Base-by-base conservation (phyloP, 345 rosid genomes). In the Gynandropsis gynandra region DNA sequence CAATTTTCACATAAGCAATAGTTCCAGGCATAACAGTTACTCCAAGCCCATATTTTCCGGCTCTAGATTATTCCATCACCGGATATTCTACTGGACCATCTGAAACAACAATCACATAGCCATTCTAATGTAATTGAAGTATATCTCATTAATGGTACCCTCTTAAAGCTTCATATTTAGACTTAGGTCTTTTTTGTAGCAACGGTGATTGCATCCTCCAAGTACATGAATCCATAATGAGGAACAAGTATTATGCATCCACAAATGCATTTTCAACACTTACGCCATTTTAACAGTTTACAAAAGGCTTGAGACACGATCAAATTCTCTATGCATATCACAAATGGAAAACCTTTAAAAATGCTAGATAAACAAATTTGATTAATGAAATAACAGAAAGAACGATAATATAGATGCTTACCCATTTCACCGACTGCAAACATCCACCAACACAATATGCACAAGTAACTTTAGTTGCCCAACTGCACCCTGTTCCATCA, bases 11-110 rank as follows among this genome's bases (percentile, higher is more conserved):
- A 71, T 92, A 92, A 32, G 97, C 97, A 71, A 87, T 84, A 42
- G 98, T 85, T 51, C 98, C 96, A 31, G 95, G 82, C 57, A 79
- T 79, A 51, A 92, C 75, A 16, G 67, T 74, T 31, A 92, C 86
- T 42, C 84, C 96, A 32, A 87, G 52, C 20, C 81, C 98, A 66
- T 87, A 93, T 60, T 82, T 87, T 67, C 98, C 96, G 61, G 98
- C 98, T 72, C 96, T 80, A 16, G 97, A 87, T 69, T 92, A 96
- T 13, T 86, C 71, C 48, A 92, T 76, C 36, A 92, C 80, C 4
- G 83, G 80, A 62, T 92, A 92, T 27, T 76, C 97, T 21, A 95
- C 96, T 11, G 90, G 98, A 11, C 98, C 98, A 68, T 92, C 95
- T 13, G 95, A 78, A 47, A 93, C 82, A 67, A 92, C 62, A 37